A percentile compares a stretch with the other conserved stretches of the same genome.
phyloP scores from a whole-genome alignment of 192 early-diverging fungal species.

The Coemansia sp. region DNA sequence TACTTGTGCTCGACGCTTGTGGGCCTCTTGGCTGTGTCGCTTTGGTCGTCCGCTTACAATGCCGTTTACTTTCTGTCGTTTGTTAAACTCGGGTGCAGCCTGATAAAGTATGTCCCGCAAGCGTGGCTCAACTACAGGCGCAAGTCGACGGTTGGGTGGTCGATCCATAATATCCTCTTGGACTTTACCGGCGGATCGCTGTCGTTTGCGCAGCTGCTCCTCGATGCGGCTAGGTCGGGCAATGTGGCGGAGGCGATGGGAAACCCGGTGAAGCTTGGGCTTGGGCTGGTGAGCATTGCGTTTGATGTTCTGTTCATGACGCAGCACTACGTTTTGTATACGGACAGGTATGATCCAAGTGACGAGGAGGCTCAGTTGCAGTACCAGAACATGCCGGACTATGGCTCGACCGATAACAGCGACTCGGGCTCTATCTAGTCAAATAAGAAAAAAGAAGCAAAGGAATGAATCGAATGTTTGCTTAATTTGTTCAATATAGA shows the following conservation, averaged over 20 bases:
- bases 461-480: too few relatives aligned
- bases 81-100: slow-evolving; percentile 74
- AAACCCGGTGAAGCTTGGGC: slow-evolving; percentile 69
- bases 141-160: slow-evolving; percentile 87
- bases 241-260: slow-evolving; percentile 56
- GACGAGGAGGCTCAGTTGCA: slow-evolving; percentile 27
- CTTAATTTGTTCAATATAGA: neutral
- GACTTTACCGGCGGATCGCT: slow-evolving; percentile 83
- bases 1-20: slow-evolving; percentile 21
- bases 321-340: slow-evolving; percentile 81
- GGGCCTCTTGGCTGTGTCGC: slow-evolving; percentile 4
- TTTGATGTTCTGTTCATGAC: slow-evolving; percentile 83
- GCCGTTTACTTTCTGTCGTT: slow-evolving; percentile 71
- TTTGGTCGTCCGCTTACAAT: slow-evolving; percentile 47
- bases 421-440: slow-evolving; percentile 14
- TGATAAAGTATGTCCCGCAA: slow-evolving; percentile 83
- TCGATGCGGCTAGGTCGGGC: slow-evolving; percentile 66
- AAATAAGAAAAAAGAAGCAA: neutral
- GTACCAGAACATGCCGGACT: slow-evolving; percentile 5
- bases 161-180: slow-evolving; percentile 82
- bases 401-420: slow-evolving; percentile 34
- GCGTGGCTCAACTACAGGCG: slow-evolving; percentile 67
- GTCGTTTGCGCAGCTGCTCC: slow-evolving; percentile 71
- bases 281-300: slow-evolving; percentile 73
- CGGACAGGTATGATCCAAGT: slow-evolving; percentile 21